Conservation (phyloP, 352 stramenopile genomes). For the Nothophytophthora sp. region DNA sequence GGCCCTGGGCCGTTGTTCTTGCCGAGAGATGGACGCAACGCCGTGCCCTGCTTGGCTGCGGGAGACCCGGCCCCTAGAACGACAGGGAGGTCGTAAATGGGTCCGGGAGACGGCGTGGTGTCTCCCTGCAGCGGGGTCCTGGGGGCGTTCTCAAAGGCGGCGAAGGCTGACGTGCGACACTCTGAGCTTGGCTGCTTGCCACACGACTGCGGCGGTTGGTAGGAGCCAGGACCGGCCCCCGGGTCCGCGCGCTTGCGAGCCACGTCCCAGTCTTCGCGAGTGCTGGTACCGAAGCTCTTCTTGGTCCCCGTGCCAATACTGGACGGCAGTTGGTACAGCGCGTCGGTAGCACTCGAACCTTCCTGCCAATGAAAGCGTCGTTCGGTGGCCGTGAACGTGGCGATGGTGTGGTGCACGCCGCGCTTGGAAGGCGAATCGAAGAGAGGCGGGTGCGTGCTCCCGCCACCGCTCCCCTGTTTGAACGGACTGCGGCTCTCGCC, state of each 20-base stretch:
- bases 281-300: constrained; percentile 82
- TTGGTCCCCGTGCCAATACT: constrained; percentile 53
- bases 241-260: constrained; percentile 58
- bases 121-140: constrained; percentile 47
- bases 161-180: constrained; percentile 40
- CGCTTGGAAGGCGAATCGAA: constrained; percentile 79
- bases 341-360: constrained; percentile 49
- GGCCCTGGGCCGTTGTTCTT: constrained; percentile 63
- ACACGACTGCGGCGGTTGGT: constrained; percentile 58
- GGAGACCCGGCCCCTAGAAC: constrained; percentile 37
- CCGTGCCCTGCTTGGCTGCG: constrained; percentile 64
- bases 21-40: constrained; percentile 51
- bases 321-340: constrained; percentile 69
- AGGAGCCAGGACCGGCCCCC: constrained; percentile 69
- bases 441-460: constrained; percentile 38
- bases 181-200: constrained; percentile 61
- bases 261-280: constrained; percentile 78
- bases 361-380: constrained; percentile 78
- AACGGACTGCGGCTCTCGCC: constrained; percentile 13
- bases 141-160: constrained; percentile 71
- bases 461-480: constrained; percentile 23
- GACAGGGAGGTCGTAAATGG: constrained; percentile 72
- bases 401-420: constrained; percentile 68
- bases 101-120: constrained; percentile 63
- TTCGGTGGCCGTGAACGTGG: constrained; percentile 68